Percentiles rank a stretch among this genome's conserved stretches.
These are phyloP conservation scores for Talaromyces albobiverticillius DNA, from an alignment of 2,329 filamentous ascomycete species.

Conservation along the genomic window DNA sequence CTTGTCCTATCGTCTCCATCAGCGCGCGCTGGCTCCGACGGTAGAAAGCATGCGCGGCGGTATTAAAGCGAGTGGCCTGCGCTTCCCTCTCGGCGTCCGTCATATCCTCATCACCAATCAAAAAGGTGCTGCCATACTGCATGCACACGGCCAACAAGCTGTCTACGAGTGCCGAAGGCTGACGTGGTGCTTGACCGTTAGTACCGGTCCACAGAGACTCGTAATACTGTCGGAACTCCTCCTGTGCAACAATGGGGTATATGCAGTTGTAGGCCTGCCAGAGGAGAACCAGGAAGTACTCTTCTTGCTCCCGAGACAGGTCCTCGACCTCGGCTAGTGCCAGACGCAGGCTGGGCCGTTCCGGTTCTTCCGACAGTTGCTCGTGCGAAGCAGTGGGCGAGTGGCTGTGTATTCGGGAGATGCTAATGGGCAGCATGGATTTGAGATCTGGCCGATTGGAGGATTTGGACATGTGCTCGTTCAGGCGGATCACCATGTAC, in stretches of 20 bases:
- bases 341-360: conserved; percentile 12
- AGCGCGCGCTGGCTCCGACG: conserved; percentile 43
- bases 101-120: conserved; percentile 13
- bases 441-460: conserved; percentile 28
- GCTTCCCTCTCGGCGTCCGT: conserved; percentile 7
- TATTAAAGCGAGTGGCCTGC: conserved; percentile 30
- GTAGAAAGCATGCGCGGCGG: conserved; percentile 44
- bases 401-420: conserved; percentile 10
- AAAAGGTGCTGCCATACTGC: conserved; percentile 41
- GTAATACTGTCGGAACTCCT: conserved; percentile 44
- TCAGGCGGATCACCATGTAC: conserved; percentile 41
- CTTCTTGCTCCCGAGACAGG: conserved; percentile 44
- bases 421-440: conserved; percentile 14
- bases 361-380: conserved; percentile 11
- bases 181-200: conserved; percentile 24
- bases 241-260: conserved; percentile 43
- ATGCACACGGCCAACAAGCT: conserved; percentile 52
- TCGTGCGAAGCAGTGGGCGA: background rate
- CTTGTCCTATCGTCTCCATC: conserved; percentile 43
- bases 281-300: conserved; percentile 47
- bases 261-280: conserved; percentile 48
- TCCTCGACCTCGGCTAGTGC: conserved; percentile 18
- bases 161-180: conserved; percentile 50
- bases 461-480: conserved; percentile 31
- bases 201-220: conserved; percentile 36